A percentile compares a stretch with the other conserved stretches of the same genome.
Conservation (phyloP, 2,329 filamentous ascomycete species). For the Thielaviopsis euricoi region DNA sequence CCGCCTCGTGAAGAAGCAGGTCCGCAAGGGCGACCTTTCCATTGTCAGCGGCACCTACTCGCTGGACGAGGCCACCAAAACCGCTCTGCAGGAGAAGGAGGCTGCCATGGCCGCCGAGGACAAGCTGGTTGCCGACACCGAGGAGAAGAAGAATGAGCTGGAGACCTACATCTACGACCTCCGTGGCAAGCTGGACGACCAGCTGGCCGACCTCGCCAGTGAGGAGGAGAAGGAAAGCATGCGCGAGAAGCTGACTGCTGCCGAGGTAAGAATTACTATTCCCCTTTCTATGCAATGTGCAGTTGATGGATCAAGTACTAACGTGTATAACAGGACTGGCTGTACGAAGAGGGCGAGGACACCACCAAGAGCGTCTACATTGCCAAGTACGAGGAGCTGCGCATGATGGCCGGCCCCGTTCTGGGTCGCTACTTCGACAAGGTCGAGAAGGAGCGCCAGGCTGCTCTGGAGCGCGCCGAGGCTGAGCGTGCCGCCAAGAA, state of each 20-base stretch:
- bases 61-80: constrained; percentile 53
- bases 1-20: constrained; percentile 98
- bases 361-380: constrained; percentile 85
- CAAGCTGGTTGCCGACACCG: constrained; percentile 94
- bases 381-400: constrained; percentile 91
- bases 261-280: constrained; percentile 52
- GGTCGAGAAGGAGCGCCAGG: constrained; percentile 70
- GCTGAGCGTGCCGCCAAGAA: constrained; percentile 61
- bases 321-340: constrained; percentile 59
- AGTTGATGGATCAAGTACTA: not conserved
- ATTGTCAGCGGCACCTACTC: constrained; percentile 70
- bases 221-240: constrained; percentile 88
- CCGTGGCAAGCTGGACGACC: constrained; percentile 84
- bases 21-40: constrained; percentile 89
- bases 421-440: constrained; percentile 93
- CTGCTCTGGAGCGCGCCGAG: constrained; percentile 58
- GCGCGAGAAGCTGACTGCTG: constrained; percentile 63
- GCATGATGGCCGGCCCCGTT: constrained; percentile 76
- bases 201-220: constrained; percentile 73
- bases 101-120: constrained; percentile 90
- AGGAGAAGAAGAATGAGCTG: constrained; percentile 99
- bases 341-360: constrained; percentile 95
- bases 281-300: not conserved
- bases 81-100: constrained; percentile 63
- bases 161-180: constrained; percentile 96